A percentile compares a stretch with the other conserved stretches of the same genome.
Conservation (phyloP, 257 asterid genomes). For the Cruciata laevipes region DNA sequence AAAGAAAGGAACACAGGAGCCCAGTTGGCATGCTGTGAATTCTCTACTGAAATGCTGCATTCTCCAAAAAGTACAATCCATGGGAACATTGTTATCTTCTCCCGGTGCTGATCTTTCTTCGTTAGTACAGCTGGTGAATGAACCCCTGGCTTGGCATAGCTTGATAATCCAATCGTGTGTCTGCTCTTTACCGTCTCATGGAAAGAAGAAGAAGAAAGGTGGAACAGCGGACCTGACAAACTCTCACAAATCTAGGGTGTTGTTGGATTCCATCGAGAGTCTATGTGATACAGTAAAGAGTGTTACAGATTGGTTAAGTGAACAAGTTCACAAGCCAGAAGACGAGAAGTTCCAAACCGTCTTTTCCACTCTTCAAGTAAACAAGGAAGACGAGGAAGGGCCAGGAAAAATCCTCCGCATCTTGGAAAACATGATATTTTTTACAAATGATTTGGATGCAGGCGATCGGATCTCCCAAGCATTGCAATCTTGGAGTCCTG, state of each 20-base stretch:
- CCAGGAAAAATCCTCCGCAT: conserved; percentile 58
- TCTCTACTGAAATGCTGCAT: conserved; percentile 48
- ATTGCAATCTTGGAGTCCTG: conserved; percentile 57
- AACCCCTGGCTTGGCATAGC: conserved; percentile 87
- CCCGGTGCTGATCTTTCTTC: conserved; percentile 60
- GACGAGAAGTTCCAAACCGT: conserved; percentile 41
- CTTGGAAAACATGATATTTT: conserved; percentile 36
- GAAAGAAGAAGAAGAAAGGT: conserved; percentile 90
- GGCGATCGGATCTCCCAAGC: conserved; percentile 59
- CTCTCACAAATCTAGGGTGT: conserved; percentile 32
- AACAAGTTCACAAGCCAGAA: conserved; percentile 40
- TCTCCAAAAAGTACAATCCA: conserved; percentile 42
- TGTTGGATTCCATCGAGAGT: conserved; percentile 53
- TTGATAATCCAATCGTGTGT: conserved; percentile 64
- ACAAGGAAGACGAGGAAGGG: conserved; percentile 25
- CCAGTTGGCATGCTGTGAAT: conserved; percentile 64
- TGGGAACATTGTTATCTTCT: conserved; percentile 46
- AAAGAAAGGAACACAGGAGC: conserved; percentile 21
- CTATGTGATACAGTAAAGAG: conserved; percentile 46
- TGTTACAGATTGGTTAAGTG: conserved; percentile 56
- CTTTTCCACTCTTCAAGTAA: conserved; percentile 41
- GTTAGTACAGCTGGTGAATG: conserved; percentile 71
- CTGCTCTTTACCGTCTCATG: conserved; percentile 57
- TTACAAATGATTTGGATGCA: conserved; percentile 34
- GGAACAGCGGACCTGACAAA: conserved; percentile 49